Evolutionary conservation across 768 basidiomycete species (phyloP).

Genomic region (Chlorophyllum brunneum): DNA sequence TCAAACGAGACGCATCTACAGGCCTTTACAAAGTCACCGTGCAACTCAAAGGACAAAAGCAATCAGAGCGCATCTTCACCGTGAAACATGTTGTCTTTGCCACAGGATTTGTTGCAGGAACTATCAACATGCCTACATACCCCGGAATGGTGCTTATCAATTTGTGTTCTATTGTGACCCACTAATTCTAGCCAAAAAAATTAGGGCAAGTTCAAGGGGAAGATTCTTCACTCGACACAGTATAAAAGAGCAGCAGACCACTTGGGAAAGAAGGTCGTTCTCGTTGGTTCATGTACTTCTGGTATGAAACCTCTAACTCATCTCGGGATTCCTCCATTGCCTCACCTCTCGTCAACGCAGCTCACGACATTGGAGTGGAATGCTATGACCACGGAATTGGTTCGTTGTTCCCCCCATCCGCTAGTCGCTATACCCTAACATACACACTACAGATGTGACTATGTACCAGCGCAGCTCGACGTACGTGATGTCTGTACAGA

Average conservation of each 20-base stretch:
- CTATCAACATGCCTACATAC: slow-evolving; percentile 40
- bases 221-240: slow-evolving; percentile 46
- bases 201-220: slow-evolving; percentile 46
- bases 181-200: not conserved
- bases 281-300: slow-evolving; percentile 57
- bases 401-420: slow-evolving; percentile 5
- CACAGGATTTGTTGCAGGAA: slow-evolving; percentile 45
- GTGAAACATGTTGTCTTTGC: slow-evolving; percentile 54
- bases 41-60: slow-evolving; percentile 20
- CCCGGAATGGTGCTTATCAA: slow-evolving; percentile 33
- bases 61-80: slow-evolving; percentile 36
- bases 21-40: slow-evolving; percentile 10
- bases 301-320: slow-evolving; percentile 18
- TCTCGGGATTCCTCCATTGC: not conserved
- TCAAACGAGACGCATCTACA: slow-evolving; percentile 27
- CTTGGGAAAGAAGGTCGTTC: slow-evolving; percentile 51
- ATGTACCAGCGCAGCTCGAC: slow-evolving; percentile 49
- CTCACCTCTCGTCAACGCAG: too few species aligned
- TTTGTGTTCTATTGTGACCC: not conserved
- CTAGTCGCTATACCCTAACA: slow-evolving; percentile 38
- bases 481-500: slow-evolving; percentile 42
- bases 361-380: slow-evolving; percentile 35
- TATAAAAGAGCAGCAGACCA: slow-evolving; percentile 44
- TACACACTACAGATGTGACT: slow-evolving; percentile 34
- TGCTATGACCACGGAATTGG: slow-evolving; percentile 34